A percentile compares a stretch with the other conserved stretches of the same genome.
Conservation (phyloP, 2,329 filamentous ascomycete genomes). For the Cladophialophora immunda region DNA sequence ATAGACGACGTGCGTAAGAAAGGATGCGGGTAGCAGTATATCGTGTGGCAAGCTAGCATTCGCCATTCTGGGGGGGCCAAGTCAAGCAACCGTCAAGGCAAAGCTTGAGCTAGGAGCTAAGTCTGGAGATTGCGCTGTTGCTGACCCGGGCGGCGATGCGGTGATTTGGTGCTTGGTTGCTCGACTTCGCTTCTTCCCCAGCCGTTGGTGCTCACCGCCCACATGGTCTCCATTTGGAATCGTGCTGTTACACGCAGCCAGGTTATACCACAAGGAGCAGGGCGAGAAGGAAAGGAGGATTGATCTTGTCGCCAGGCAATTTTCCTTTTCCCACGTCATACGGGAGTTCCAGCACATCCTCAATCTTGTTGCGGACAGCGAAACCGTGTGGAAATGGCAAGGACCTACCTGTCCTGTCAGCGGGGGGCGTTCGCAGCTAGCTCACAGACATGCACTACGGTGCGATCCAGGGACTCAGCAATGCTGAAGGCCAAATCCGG, state of each 20-base stretch:
- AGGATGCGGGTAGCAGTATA: not conserved
- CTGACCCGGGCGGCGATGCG: conserved; percentile 8
- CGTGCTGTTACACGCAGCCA: not conserved
- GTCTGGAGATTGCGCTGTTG: conserved; percentile 14
- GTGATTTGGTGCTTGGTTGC: conserved; percentile 12
- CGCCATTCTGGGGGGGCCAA: conserved; percentile 11
- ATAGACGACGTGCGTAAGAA: conserved; percentile 15
- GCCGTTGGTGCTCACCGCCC: not conserved
- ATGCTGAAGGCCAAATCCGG: not conserved
- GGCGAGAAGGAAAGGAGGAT: conserved; percentile 2
- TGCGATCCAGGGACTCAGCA: not conserved
- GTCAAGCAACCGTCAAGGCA: conserved; percentile 16
- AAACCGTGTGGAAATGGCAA: not conserved
- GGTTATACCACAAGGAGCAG: not conserved
- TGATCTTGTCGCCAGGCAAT: conserved; percentile 2
- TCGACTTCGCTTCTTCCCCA: not conserved
- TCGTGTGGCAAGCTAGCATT: conserved; percentile 8
- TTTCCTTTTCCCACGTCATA: conserved; percentile 8
- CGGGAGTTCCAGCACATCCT: not conserved
- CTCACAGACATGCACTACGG: not conserved
- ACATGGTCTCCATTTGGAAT: conserved; percentile 2
- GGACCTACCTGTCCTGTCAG: not conserved
- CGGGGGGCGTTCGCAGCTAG: not conserved
- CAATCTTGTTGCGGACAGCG: conserved; percentile 20
- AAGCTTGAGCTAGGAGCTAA: conserved; percentile 17